These are phyloP conservation scores for Extremus antarcticus DNA, from an alignment of 495 filamentous ascomycete species.

Conservation along the genomic window DNA sequence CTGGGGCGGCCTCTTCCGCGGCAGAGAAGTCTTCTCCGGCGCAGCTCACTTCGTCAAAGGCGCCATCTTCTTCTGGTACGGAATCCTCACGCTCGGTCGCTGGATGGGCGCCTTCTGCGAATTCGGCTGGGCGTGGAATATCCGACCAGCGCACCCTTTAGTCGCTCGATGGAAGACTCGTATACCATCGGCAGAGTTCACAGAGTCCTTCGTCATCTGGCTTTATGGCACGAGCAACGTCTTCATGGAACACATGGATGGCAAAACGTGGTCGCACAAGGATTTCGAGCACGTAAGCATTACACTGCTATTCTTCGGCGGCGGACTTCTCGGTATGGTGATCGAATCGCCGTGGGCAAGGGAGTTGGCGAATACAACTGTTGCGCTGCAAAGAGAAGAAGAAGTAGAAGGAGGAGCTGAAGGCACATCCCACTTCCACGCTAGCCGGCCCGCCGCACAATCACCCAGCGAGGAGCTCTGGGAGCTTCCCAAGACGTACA, in stretches of 20 bases:
- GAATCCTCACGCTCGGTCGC: constrained; percentile 74
- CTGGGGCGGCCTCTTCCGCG: constrained; percentile 60
- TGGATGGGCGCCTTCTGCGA: constrained; percentile 87
- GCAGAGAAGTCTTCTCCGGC: constrained; percentile 61
- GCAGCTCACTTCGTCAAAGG: constrained; percentile 94
- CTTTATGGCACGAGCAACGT: constrained; percentile 82
- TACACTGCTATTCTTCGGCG: constrained; percentile 87
- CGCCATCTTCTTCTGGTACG: constrained; percentile 95
- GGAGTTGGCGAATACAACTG: constrained; percentile 56
- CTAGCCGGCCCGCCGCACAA: constrained; percentile 5
- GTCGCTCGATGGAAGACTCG: constrained; percentile 49
- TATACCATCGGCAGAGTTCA: constrained; percentile 74
- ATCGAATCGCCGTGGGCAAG: constrained; percentile 68
- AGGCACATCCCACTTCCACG: constrained; percentile 18
- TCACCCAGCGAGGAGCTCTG: constrained; percentile 38
- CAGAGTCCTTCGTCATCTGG: constrained; percentile 80
- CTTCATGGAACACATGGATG: constrained; percentile 79
- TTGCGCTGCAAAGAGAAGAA: constrained; percentile 27
- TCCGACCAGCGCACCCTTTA: constrained; percentile 53
- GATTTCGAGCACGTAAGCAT: constrained; percentile 93
- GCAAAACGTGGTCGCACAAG: constrained; percentile 56
- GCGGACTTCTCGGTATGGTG: constrained; percentile 90
- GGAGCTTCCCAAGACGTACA: constrained; percentile 53
- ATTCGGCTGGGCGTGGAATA: constrained; percentile 93
- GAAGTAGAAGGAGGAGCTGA: background rate